A percentile compares a stretch with the other conserved stretches of the same genome.
phyloP scores from a whole-genome alignment of 2,329 filamentous ascomycete species.

The Helotiales sp. region DNA sequence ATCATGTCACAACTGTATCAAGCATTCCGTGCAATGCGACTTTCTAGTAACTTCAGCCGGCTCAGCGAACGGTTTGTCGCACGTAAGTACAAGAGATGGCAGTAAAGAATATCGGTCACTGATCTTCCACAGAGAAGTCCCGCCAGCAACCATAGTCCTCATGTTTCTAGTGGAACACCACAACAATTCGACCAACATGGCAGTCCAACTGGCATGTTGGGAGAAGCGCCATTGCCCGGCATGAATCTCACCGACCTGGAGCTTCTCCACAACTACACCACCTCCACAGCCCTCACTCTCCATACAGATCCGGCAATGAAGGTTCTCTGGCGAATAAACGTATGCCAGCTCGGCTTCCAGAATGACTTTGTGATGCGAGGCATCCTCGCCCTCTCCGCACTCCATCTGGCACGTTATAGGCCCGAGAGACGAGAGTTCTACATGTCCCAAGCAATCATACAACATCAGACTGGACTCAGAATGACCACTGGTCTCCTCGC shows the following conservation, averaged over 20 bases:
- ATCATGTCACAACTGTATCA: slow-evolving; percentile 42
- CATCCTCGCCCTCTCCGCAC: slow-evolving; percentile 49
- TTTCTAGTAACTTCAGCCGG: slow-evolving; percentile 28
- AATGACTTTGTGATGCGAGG: slow-evolving; percentile 49
- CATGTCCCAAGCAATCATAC: slow-evolving; percentile 38
- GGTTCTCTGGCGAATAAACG: slow-evolving; percentile 47
- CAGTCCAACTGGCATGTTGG: neutral
- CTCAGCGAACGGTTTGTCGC: slow-evolving; percentile 4
- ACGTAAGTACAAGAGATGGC: slow-evolving; percentile 4
- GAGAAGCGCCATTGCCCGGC: neutral
- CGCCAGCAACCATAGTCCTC: slow-evolving; percentile 4
- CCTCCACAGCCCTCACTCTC: slow-evolving; percentile 49
- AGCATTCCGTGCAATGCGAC: slow-evolving; percentile 42
- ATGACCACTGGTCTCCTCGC: slow-evolving; percentile 37
- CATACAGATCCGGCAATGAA: slow-evolving; percentile 42
- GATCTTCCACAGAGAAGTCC: neutral
- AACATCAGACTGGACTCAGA: slow-evolving; percentile 37
- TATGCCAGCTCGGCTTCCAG: slow-evolving; percentile 46
- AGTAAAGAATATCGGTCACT: neutral
- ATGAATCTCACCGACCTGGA: slow-evolving; percentile 48
- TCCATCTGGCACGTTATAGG: slow-evolving; percentile 47
- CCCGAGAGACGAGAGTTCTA: slow-evolving; percentile 41
- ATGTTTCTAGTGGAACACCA: neutral
- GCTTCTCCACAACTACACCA: slow-evolving; percentile 53
- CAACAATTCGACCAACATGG: slow-evolving; percentile 1